Evolutionary conservation across 208 protist species (phyloP).

Genomic region (Wallacemonas collosoma): DNA sequence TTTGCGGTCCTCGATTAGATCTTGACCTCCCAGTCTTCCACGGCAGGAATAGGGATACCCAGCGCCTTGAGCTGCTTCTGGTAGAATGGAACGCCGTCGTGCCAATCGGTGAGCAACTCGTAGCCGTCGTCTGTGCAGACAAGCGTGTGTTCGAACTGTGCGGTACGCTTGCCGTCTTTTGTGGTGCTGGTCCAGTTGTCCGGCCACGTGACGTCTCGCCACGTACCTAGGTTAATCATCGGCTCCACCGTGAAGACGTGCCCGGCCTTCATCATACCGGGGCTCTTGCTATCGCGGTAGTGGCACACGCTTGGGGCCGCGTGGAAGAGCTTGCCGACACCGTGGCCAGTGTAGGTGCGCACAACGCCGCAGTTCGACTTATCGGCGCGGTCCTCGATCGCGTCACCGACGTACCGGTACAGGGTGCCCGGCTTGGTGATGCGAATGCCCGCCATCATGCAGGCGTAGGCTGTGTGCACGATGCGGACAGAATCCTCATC

Average conservation of each 20-base stretch:
- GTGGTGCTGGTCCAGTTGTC: constrained; percentile 97
- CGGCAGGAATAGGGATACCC: constrained; percentile 59
- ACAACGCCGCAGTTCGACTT: constrained; percentile 74
- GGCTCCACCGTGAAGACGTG: constrained; percentile 99
- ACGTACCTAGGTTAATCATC: constrained; percentile 96
- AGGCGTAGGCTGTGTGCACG: constrained; percentile 85
- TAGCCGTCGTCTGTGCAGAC: constrained; percentile 92
- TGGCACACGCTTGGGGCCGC: constrained; percentile 91
- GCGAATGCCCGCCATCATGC: constrained; percentile 78
- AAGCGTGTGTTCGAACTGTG: constrained; percentile 99
- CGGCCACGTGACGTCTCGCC: constrained; percentile 92
- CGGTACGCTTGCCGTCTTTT: constrained; percentile 94
- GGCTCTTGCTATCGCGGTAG: constrained; percentile 91
- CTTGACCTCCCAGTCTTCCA: constrained; percentile 65
- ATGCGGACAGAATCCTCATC: constrained; percentile 74
- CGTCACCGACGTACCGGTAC: constrained; percentile 83
- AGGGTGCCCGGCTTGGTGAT: constrained; percentile 84
- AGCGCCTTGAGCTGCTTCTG: constrained; percentile 83
- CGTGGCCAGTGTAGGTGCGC: constrained; percentile 93
- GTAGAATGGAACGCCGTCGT: constrained; percentile 80
- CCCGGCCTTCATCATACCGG: constrained; percentile 91
- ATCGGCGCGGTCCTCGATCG: constrained; percentile 79
- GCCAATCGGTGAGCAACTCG: constrained; percentile 89
- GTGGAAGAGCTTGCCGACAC: constrained; percentile 94
- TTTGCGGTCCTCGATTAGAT: constrained; percentile 16